Evolutionary conservation across 768 basidiomycete species (phyloP), one percentile per base, ranked within the genome.

Genomic region (Psilocybe cubensis): DNA sequence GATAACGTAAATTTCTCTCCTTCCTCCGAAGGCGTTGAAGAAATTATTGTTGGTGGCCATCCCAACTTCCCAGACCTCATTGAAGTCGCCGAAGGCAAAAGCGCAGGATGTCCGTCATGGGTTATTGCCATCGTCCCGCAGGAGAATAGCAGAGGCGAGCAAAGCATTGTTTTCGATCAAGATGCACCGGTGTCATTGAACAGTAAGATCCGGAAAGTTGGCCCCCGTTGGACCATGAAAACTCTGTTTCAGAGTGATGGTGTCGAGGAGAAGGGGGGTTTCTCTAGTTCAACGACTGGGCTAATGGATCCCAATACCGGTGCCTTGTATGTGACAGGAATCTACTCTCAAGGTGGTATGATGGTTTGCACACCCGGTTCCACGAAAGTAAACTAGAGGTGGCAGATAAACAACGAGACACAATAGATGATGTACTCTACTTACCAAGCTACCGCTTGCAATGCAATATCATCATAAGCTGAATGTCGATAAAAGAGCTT

Each of bases 161-260:
- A 57, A 0, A 54, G 46, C n/a, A 24, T 12, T 4, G 33, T 44
- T 21, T 82, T 75, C 49, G 83, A 86, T 54, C 28, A 47, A 3
- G 68, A 72, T 7, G 83, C 83, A 3, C 84, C 85, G 0, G 66
- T 82, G 35, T 77, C 87, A 0, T 78, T 76, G 31, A 75, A 68
- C 54, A 67, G 65, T 43, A 77, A 80, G 44, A 76, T 80, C 0
- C 66, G 76, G 0, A 63, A 66, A 14, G 66, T 73, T 24, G 60
- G 69, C 9, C 38, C 58, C 9, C 72, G 72, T 1, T 74, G 80
- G 62, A 75, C 77, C 29, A 53, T 89, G 27, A 75, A 79, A 63
- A 89, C 89, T 0, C 60, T 91, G n/a, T 91, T 88, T 72, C 89
- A 88, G 72, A 91, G 89, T 62, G 76, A 85, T 58, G 89, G 89